Evolutionary conservation across 2,329 filamentous ascomycete species (phyloP).

Genomic region (Capronia coronata): DNA sequence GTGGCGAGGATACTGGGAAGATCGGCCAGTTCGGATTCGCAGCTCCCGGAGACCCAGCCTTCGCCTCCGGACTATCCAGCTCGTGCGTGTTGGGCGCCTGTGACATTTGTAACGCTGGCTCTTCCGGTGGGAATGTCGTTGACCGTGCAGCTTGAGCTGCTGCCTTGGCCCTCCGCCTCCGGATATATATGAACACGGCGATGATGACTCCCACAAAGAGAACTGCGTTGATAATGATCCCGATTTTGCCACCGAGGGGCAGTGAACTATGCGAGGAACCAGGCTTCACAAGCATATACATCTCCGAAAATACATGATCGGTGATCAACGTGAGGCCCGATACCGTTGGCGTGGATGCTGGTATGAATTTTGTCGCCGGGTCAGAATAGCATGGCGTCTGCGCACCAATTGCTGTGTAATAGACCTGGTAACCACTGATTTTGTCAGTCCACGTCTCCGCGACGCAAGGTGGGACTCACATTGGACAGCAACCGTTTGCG

Average conservation of each 20-base stretch:
- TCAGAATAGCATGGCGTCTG: conserved; percentile 28
- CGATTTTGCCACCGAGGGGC: conserved; percentile 23
- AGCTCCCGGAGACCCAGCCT: conserved; percentile 8
- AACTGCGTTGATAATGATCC: conserved; percentile 22
- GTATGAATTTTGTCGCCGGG: conserved; percentile 19
- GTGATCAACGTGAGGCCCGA: conserved; percentile 27
- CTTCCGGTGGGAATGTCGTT: conserved; percentile 26
- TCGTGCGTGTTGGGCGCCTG: conserved; percentile 21
- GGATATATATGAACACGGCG: conserved; percentile 11
- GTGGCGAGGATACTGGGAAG: conserved; percentile 19
- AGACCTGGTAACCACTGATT: conserved; percentile 27
- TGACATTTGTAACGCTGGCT: conserved; percentile 20
- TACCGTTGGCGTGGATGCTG: conserved; percentile 24
- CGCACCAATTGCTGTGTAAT: conserved; percentile 25
- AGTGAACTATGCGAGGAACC: conserved; percentile 4
- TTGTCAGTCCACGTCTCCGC: conserved; percentile 9
- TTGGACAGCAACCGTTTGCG: conserved; percentile 27
- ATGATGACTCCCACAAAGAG: conserved; percentile 9
- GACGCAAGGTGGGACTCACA: conserved; percentile 15
- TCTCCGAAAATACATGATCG: conserved; percentile 27
- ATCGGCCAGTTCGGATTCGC: conserved; percentile 15
- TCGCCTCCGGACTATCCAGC: conserved; percentile 21
- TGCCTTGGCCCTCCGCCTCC: conserved; percentile 15
- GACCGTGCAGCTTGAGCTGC: conserved; percentile 9
- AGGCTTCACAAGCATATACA: conserved; percentile 18